Base-by-base conservation (phyloP, 2,329 filamentous ascomycete species). In the Biscogniauxia sp. region DNA sequence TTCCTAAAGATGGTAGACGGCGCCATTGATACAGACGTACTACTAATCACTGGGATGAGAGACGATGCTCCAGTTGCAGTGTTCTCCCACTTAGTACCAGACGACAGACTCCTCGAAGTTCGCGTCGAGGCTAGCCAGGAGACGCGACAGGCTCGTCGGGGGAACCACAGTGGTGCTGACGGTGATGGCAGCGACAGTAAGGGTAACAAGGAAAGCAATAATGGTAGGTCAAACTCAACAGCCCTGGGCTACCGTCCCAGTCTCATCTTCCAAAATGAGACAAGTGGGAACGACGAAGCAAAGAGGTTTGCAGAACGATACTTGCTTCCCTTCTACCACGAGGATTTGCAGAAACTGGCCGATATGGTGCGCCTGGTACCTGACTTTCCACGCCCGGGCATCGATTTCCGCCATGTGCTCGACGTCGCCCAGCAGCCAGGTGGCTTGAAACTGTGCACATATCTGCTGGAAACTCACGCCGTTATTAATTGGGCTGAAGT, bases 11-110 rank as follows among this genome's bases (percentile, higher is more conserved):
- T 81, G 1, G 80, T 88, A 2, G 19, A 73, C 37, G 59, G 63
- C 13, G 75, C 77, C 5, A 63, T 11, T 55, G 77, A 78, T 69
- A 74, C 78, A 1, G 81, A 87, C 59, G 83, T 88, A 54, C 72
- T 89, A 51, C 60, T 89, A 0, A 82, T 90, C 64, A 88, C 85
- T 0, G 86, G 85, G 0, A 83, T 88, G 82, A 82, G 84, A 76
- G 86, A 89, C 54, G 74, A 83, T 54, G 80, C 84, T 5, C 86
- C 86, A 0, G 77, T 88, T 11, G 74, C 82, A 62, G 51, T 63
- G 13, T 80, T 86, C 0, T 82, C 82, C n/a, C 80, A 83, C 74
- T 68, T 87, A 23, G 80, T 86, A 11, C 78, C 84, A 54, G 70
- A 77, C 1, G 81, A 75, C 61, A 82, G 75, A 63, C 60, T 89